Percentiles rank a stretch among this genome's conserved stretches.
Evolutionary conservation across 371 early-diverging fungal genomes (phyloP).

Genomic region (Mucor indicus): DNA sequence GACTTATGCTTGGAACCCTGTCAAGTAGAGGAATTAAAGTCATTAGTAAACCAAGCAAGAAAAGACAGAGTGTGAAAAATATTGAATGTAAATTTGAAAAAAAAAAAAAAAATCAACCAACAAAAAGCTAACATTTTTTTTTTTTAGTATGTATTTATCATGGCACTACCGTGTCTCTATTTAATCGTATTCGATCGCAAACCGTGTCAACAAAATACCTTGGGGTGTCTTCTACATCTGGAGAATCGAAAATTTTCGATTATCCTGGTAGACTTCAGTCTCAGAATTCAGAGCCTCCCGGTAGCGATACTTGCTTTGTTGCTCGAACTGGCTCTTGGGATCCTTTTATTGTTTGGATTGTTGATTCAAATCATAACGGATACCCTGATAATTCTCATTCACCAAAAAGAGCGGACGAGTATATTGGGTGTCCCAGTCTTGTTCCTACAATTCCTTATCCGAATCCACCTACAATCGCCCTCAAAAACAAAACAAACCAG

Average conservation of each 20-base stretch:
- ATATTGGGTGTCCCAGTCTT: no score
- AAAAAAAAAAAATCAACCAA: no score
- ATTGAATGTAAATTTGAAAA: slow-evolving; percentile 55
- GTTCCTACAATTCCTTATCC: slow-evolving; percentile 60
- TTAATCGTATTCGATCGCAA: slow-evolving; percentile 84
- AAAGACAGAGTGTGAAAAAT: slow-evolving; percentile 74
- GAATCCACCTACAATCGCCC: slow-evolving; percentile 68
- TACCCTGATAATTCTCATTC: slow-evolving; percentile 13
- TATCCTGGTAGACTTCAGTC: not conserved
- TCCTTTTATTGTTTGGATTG: slow-evolving; percentile 86
- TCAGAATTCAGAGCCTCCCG: not conserved
- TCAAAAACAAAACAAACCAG: slow-evolving; percentile 34
- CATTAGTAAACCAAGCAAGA: slow-evolving; percentile 76
- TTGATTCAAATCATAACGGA: slow-evolving; percentile 63
- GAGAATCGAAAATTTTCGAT: no score
- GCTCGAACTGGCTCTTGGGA: slow-evolving; percentile 82
- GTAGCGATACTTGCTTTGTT: slow-evolving; percentile 75
- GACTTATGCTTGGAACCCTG: slow-evolving; percentile 57
- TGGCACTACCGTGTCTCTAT: slow-evolving; percentile 78
- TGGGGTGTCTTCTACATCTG: slow-evolving; percentile 53
- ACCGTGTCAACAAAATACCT: slow-evolving; percentile 86
- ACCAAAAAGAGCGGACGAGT: no score
- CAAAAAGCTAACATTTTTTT: no score
- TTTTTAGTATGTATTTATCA: slow-evolving; percentile 70
- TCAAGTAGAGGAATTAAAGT: slow-evolving; percentile 73